A percentile compares a stretch with the other conserved stretches of the same genome.
These are phyloP conservation scores for Penicillium crustosum DNA, from an alignment of 2,329 filamentous ascomycete species.

Conservation along the genomic window DNA sequence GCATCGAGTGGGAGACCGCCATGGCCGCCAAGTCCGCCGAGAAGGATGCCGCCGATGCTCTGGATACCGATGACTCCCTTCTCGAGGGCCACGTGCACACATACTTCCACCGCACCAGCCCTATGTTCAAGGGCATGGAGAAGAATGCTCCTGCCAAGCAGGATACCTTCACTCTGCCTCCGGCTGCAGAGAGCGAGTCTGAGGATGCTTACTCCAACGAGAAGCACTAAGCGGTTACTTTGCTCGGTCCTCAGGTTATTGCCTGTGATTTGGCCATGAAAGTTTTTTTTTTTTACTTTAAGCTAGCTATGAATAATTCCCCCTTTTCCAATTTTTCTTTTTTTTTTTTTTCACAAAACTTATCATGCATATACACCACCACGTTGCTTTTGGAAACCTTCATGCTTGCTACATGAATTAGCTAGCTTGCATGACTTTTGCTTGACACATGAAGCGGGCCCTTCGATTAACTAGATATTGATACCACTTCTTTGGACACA, in stretches of 20 bases:
- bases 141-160: slow-evolving; percentile 28
- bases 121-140: slow-evolving; percentile 44
- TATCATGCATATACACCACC: slow-evolving; percentile 8
- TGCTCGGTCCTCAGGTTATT: slow-evolving; percentile 1
- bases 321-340: slow-evolving; percentile 11
- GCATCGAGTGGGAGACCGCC: slow-evolving; percentile 55
- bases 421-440: slow-evolving; percentile 16
- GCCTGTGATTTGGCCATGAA: neutral
- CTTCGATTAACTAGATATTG: slow-evolving; percentile 20
- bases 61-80: slow-evolving; percentile 47
- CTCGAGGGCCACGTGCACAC: slow-evolving; percentile 52
- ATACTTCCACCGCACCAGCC: slow-evolving; percentile 56
- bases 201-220: slow-evolving; percentile 24
- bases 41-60: slow-evolving; percentile 42
- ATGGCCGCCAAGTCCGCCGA: slow-evolving; percentile 52
- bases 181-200: slow-evolving; percentile 32
- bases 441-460: slow-evolving; percentile 15
- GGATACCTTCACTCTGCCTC: slow-evolving; percentile 37
- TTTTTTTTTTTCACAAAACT: slow-evolving; percentile 1
- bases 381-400: slow-evolving; percentile 9
- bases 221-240: slow-evolving; percentile 16
- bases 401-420: slow-evolving; percentile 13
- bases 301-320: slow-evolving; percentile 5
- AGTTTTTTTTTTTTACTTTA: too few species aligned
- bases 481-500: slow-evolving; percentile 19